Base-by-base conservation (phyloP, 306 rosid genomes). In the Dryas octopetala region DNA sequence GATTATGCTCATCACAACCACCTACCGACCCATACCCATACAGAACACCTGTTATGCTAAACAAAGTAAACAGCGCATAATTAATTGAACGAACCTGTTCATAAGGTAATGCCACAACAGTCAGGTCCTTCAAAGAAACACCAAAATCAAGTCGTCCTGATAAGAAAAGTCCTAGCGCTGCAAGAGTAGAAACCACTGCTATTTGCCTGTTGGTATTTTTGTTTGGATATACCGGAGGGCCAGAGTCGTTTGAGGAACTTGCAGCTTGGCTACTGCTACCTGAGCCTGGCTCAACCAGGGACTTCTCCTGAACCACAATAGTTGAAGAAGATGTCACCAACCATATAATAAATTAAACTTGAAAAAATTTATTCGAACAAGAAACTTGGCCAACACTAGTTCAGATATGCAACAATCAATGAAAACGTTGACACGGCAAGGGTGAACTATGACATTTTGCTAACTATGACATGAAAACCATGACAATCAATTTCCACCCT, bases 91-190 rank as follows among this genome's bases (percentile, higher is more conserved):
- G 64, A 77, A 95, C 97, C 97, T 86, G 87, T 76, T 95, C 97
- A 58, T 89, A 95, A 68, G 99, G 97, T 76, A 95, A 89, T 53
- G 99, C 97, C 70, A 66, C 79, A 70, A 86, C 89, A 79, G 99
- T 45, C 23, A 95, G 82, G 86, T 95, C 97, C 82, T 88, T 95
- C 86, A 95, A 78, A 76, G 99, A 95, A 85, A 95, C 96, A 54
- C 97, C 99, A 44, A 95, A 85, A 81, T 95, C 97, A 73, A 95
- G 83, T 70, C 99, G 86, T 3, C 89, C 5, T 38, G 85, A 88
- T 5, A 85, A 76, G 81, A 95, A 95, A 77, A 92, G 87, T 7
- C 90, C 91, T 68, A 92, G 40, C 5, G 99, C 97, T 0, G 97
- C 95, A 61, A 95, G 80, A 43, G 87, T 79, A 52, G 99, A 89